Conservation (phyloP, 106 monocot genomes). For the Acanthochlamys bracteata region DNA sequence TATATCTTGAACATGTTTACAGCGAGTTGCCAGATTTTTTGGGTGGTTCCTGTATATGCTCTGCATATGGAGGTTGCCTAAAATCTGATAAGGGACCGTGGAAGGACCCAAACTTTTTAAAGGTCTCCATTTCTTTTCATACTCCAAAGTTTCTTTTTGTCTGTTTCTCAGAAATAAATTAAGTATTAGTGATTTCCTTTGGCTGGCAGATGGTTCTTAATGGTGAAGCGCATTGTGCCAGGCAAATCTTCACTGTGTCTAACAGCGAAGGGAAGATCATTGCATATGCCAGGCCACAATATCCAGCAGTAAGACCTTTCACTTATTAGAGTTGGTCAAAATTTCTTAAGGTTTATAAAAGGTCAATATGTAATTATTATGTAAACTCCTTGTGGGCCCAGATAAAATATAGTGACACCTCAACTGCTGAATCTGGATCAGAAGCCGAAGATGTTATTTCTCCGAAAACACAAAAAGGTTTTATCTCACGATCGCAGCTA, state of each 20-base stretch:
- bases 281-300: constrained; percentile 37
- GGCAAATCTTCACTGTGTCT: constrained; percentile 45
- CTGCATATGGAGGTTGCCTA: constrained; percentile 12
- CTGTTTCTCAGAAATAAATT: too few relatives aligned
- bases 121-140: background rate
- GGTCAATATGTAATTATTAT: too few relatives aligned
- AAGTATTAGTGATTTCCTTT: background rate
- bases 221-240: constrained; percentile 8
- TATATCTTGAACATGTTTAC: too few relatives aligned
- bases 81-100: constrained; percentile 13
- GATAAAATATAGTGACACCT: constrained; percentile 44
- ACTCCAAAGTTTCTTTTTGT: background rate
- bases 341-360: background rate
- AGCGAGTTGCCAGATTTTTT: constrained; percentile 18
- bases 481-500: constrained; percentile 19
- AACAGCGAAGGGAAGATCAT: constrained; percentile 40
- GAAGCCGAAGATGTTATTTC: constrained; percentile 39
- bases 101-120: constrained; percentile 13
- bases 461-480: constrained; percentile 18
- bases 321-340: background rate
- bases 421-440: constrained; percentile 46
- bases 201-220: constrained; percentile 7
- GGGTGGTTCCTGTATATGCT: constrained; percentile 12
- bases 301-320: constrained; percentile 16
- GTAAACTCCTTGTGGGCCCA: constrained; percentile 5